Evolutionary conservation across 2,329 filamentous ascomycete genomes (phyloP).

Genomic region (Chaetothyriales sp.): DNA sequence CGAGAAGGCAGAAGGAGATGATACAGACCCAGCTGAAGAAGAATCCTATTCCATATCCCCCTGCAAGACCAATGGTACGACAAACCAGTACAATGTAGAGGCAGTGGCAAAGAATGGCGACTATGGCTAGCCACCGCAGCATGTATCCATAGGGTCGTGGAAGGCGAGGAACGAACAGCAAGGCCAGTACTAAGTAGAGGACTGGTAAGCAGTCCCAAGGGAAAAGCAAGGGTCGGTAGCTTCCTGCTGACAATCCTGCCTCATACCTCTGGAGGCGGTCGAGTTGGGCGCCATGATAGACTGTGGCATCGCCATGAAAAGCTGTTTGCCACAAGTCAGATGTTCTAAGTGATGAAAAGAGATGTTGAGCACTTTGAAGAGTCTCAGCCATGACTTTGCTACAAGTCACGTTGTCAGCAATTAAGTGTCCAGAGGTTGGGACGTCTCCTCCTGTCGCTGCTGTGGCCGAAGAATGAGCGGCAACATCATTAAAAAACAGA

Average conservation of each 20-base stretch:
- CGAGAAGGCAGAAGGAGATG: slow-evolving; percentile 39
- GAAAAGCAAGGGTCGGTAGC: slow-evolving; percentile 15
- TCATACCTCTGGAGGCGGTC: slow-evolving; percentile 13
- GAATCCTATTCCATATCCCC: slow-evolving; percentile 43
- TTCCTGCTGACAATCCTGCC: slow-evolving; percentile 6
- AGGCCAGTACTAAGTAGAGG: slow-evolving; percentile 11
- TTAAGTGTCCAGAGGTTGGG: not conserved
- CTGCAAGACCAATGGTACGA: slow-evolving; percentile 36
- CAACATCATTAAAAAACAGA: not conserved
- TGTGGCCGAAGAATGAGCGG: not conserved
- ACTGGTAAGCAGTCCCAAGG: slow-evolving; percentile 17
- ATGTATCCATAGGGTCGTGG: not conserved
- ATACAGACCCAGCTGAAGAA: slow-evolving; percentile 41
- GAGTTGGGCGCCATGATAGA: slow-evolving; percentile 27
- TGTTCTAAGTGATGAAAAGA: too few species aligned
- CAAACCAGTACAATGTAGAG: slow-evolving; percentile 12
- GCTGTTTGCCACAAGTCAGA: not conserved
- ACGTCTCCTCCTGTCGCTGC: not conserved
- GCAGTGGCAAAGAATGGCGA: slow-evolving; percentile 5
- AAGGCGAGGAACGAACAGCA: slow-evolving; percentile 10
- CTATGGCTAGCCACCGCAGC: slow-evolving; percentile 6
- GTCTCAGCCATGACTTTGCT: not conserved
- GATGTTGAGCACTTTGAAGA: not conserved
- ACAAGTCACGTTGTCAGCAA: not conserved
- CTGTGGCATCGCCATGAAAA: slow-evolving; percentile 1